Percentiles rank a stretch among this genome's conserved stretches.
Conservation (phyloP, 2,329 filamentous ascomycete genomes). For the Fonsecaea monophora region DNA sequence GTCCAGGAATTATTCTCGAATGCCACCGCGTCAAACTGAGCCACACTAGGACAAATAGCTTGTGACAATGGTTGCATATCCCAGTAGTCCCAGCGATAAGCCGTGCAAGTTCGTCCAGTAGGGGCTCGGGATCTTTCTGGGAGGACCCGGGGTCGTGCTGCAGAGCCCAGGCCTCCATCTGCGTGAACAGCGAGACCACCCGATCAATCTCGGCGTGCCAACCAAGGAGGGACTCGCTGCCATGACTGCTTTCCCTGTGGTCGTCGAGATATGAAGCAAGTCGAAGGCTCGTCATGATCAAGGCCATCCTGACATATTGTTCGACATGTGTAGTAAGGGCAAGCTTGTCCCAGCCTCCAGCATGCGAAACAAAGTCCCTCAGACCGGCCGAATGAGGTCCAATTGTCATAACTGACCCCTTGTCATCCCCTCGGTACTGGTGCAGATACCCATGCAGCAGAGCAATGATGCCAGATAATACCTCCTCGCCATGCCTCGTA, state of each 20-base stretch:
- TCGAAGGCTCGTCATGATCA: conserved; percentile 13
- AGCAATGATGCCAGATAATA: conserved; percentile 13
- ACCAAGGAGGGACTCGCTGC: background rate
- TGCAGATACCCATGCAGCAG: conserved; percentile 14
- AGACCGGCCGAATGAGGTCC: conserved; percentile 14
- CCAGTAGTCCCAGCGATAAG: conserved; percentile 1
- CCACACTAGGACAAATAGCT: conserved; percentile 15
- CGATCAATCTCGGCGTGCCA: conserved; percentile 1
- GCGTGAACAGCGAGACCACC: background rate
- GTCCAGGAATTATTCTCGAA: background rate
- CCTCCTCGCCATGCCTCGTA: conserved; percentile 10
- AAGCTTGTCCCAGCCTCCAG: conserved; percentile 7
- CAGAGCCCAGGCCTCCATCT: conserved; percentile 5
- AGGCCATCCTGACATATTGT: conserved; percentile 17
- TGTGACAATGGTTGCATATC: conserved; percentile 13
- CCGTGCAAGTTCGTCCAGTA: background rate
- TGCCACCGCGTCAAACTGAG: conserved; percentile 11
- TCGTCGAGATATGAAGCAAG: conserved; percentile 9
- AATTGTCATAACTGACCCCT: background rate
- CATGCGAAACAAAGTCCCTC: conserved; percentile 5
- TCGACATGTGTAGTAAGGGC: conserved; percentile 1
- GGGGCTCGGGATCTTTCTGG: background rate
- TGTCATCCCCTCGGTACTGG: background rate
- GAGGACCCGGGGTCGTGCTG: background rate
- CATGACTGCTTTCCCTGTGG: too few relatives aligned